These are phyloP conservation scores for Xylaria sp. DNA, from an alignment of 2,329 filamentous ascomycete species.

Conservation along the genomic window DNA sequence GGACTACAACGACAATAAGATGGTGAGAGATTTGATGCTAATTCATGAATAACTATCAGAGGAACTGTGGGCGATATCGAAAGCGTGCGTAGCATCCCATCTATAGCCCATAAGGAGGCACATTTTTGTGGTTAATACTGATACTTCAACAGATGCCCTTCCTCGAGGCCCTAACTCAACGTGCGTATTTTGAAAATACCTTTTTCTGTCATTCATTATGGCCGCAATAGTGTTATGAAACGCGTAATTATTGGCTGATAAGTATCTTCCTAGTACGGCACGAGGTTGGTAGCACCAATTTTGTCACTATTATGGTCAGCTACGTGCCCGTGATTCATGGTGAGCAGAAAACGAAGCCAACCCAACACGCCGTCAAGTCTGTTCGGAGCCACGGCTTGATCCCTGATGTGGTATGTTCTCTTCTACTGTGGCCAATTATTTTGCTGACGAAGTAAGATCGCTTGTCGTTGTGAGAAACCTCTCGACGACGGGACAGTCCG, in stretches of 20 bases:
- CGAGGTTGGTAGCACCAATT: constrained; percentile 79
- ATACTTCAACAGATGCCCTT: constrained; percentile 89
- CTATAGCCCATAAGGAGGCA: neutral
- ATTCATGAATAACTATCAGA: constrained; percentile 18
- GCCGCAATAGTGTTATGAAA: neutral
- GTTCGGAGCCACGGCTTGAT: constrained; percentile 82
- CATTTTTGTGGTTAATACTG: constrained; percentile 59
- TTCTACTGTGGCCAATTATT: constrained; percentile 21
- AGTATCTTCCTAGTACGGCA: constrained; percentile 63
- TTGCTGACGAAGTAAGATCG: constrained; percentile 68
- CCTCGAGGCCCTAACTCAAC: constrained; percentile 84
- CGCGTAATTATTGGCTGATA: neutral
- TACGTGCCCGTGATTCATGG: constrained; percentile 77
- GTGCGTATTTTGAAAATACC: constrained; percentile 14
- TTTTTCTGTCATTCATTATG: no score
- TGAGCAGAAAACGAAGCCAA: constrained; percentile 97
- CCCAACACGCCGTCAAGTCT: constrained; percentile 87
- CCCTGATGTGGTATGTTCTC: constrained; percentile 69
- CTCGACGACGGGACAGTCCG: constrained; percentile 78
- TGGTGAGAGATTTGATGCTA: constrained; percentile 4
- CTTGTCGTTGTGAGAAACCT: constrained; percentile 85
- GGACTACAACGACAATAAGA: neutral
- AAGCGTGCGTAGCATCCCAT: constrained; percentile 28
- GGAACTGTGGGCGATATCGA: constrained; percentile 45
- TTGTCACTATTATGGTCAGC: constrained; percentile 88